Conservation (phyloP, 768 basidiomycete genomes). For the Sistotremastrum niveocremeum region DNA sequence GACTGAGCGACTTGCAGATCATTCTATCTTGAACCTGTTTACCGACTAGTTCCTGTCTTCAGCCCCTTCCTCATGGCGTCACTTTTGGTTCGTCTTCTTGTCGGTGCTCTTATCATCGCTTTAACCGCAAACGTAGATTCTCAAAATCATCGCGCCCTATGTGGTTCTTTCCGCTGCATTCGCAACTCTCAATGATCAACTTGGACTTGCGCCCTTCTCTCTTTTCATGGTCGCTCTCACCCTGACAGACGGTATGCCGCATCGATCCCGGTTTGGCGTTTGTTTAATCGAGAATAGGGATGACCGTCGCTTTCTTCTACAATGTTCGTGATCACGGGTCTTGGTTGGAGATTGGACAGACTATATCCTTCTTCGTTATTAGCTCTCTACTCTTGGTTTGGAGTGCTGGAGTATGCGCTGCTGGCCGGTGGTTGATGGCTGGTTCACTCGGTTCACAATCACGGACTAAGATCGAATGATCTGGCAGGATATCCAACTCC, state of each 20-base stretch:
- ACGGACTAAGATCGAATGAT: too few relatives aligned
- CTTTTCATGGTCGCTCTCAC: constrained; percentile 66
- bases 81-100: constrained; percentile 37
- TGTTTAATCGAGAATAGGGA: constrained; percentile 14
- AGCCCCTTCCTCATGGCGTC: constrained; percentile 74
- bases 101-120: background rate
- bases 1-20: constrained; percentile 27
- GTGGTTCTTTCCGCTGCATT: constrained; percentile 59
- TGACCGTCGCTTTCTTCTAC: constrained; percentile 78
- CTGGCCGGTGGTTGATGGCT: constrained; percentile 57
- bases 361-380: constrained; percentile 80
- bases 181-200: constrained; percentile 50
- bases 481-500: too few relatives aligned
- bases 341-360: constrained; percentile 83
- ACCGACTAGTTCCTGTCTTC: constrained; percentile 75
- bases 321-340: constrained; percentile 77
- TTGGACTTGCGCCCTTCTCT: constrained; percentile 66
- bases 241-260: constrained; percentile 47
- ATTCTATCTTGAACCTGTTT: constrained; percentile 81
- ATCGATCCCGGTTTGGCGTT: background rate
- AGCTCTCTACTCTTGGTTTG: constrained; percentile 66
- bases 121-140: constrained; percentile 31
- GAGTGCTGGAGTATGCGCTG: constrained; percentile 62
- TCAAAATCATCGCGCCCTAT: constrained; percentile 75
- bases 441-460: too few relatives aligned